Percentiles rank a stretch among this genome's conserved stretches.
Evolutionary conservation across 345 rosid species (phyloP).

Genomic region (Pugionium dolabratum): DNA sequence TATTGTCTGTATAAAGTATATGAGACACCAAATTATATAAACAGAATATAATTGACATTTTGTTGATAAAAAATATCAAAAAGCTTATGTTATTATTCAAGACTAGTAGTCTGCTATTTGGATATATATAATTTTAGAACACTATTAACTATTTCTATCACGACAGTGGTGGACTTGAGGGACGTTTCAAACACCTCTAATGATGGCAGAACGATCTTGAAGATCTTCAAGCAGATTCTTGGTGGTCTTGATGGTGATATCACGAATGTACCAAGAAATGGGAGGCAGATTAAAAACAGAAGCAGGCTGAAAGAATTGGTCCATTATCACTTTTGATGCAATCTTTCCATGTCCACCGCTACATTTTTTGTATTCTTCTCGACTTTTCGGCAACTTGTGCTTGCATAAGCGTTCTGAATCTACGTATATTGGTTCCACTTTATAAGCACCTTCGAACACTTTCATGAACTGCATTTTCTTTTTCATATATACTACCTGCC

Average conservation of each 20-base stretch:
- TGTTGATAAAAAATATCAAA: too few relatives aligned
- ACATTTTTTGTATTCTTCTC: slow-evolving; percentile 62
- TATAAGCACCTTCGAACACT: slow-evolving; percentile 72
- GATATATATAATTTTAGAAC: too few relatives aligned
- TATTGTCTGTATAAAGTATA: too few relatives aligned
- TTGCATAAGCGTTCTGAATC: slow-evolving; percentile 60
- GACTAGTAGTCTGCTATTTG: too few relatives aligned
- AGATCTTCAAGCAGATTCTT: slow-evolving; percentile 58
- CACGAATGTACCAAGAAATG: slow-evolving; percentile 75
- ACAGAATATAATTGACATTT: too few relatives aligned
- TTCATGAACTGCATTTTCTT: slow-evolving; percentile 62
- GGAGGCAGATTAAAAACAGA: slow-evolving; percentile 65
- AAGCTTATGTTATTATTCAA: too few relatives aligned
- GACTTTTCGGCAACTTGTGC: slow-evolving; percentile 54
- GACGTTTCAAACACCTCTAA: background rate
- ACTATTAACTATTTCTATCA: too few relatives aligned
- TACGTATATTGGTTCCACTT: slow-evolving; percentile 61
- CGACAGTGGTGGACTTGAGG: too few relatives aligned
- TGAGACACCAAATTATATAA: too few relatives aligned
- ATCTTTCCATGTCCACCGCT: slow-evolving; percentile 68
- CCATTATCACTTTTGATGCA: slow-evolving; percentile 65
- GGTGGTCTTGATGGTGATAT: slow-evolving; percentile 63
- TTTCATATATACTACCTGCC: slow-evolving; percentile 69
- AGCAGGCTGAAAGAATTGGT: slow-evolving; percentile 75
- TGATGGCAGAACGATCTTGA: background rate